These are phyloP conservation scores for Penicillium lagena DNA, from an alignment of 495 filamentous ascomycete species.

Conservation along the genomic window DNA sequence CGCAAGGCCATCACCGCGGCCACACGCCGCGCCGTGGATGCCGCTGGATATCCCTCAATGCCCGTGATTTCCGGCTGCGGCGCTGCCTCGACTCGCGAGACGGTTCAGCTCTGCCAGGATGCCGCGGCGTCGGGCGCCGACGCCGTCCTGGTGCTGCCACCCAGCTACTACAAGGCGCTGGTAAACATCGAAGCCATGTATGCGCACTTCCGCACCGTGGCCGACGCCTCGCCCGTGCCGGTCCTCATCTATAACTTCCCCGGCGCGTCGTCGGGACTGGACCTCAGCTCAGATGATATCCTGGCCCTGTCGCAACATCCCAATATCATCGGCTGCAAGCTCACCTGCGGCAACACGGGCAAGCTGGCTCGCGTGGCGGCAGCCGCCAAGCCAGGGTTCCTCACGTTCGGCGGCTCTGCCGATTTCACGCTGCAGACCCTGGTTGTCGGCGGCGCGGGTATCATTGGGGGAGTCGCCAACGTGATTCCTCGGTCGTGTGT, in stretches of 20 bases:
- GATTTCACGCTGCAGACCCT: constrained; percentile 86
- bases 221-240: constrained; percentile 75
- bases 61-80: constrained; percentile 84
- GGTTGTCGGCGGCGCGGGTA: constrained; percentile 75
- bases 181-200: constrained; percentile 51
- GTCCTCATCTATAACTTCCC: constrained; percentile 94
- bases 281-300: constrained; percentile 78
- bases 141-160: constrained; percentile 78
- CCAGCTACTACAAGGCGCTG: constrained; percentile 74
- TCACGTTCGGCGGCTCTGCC: constrained; percentile 81
- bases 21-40: constrained; percentile 70
- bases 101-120: constrained; percentile 72
- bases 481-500: constrained; percentile 74
- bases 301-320: constrained; percentile 65
- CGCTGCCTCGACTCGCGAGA: constrained; percentile 79
- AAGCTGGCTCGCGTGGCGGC: constrained; percentile 78
- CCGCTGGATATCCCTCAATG: constrained; percentile 57
- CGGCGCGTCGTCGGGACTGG: constrained; percentile 70
- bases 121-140: constrained; percentile 71
- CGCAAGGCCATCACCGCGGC: constrained; percentile 62
- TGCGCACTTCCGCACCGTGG: constrained; percentile 72
- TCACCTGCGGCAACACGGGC: constrained; percentile 92
- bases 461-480: constrained; percentile 82
- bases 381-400: constrained; percentile 56
- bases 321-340: constrained; percentile 86